Base-by-base conservation (phyloP, 257 asterid species). In the Solanum boliviense region DNA sequence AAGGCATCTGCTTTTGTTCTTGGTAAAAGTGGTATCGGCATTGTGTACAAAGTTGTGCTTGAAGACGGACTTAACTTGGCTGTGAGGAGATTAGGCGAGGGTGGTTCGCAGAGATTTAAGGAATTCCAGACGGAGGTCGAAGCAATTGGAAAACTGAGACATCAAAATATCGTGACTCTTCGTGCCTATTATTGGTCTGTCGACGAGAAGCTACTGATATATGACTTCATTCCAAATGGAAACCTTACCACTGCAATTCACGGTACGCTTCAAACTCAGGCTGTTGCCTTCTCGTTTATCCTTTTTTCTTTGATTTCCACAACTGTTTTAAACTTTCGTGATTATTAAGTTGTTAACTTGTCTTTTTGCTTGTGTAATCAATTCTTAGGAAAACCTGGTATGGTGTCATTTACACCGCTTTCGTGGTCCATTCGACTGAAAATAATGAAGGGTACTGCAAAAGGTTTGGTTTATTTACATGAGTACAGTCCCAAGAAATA, bases 141-240 rank as follows among this genome's bases (percentile, higher is more conserved):
- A 90, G 98, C 99, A 3, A 93, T 97, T 87, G 99, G 98, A 38
- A 97, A 95, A 92, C 91, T 95, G 10, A 93, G 93, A n/a, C 99
- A 97, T 89, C 98, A 94, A 1, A 94, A 95, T 89, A 76, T 97
- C 1, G 96, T 89, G 12, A 93, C 95, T 13, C 97, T 97, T 6
- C 90, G 94, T 87, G 99, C 99, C 68, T 97, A 97, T 87, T 97
- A 97, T 88, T 97, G 98, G 99, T 96, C 99, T 1, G 96, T 91
- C 32, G 99, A 97, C 38, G 99, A 97, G 91, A 97, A 97, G 93
- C 94, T 95, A 7, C 91, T 97, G 72, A 95, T 97, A 84, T 94
- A 96, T 65, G 98, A 97, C 58, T 94, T 91, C 88, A 86, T 94
- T 29, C 95, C 96, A 5, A 95, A 97, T 78, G 99, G 98, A 70